Percentiles rank a stretch among this genome's conserved stretches.
These are phyloP conservation scores for Dictyostelium brefeldianum DNA, from an alignment of 78 protist genomes.

Conservation along the genomic window DNA sequence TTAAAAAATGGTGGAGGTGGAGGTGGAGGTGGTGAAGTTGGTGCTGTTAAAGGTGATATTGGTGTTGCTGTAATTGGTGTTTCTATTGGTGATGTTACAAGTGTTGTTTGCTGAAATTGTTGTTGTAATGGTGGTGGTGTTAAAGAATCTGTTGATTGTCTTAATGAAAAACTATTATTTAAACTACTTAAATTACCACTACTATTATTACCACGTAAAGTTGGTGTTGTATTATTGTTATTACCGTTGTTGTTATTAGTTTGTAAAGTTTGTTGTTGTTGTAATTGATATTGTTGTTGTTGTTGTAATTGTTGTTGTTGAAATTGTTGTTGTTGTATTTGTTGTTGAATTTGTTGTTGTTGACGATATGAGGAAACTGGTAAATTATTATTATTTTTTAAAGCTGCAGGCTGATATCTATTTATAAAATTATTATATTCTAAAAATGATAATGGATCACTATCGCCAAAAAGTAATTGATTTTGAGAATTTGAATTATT, in stretches of 20 bases:
- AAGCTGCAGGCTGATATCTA: background rate
- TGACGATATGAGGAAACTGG: conserved; percentile 24
- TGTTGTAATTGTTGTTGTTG: conserved; percentile 16
- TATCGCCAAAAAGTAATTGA: conserved; percentile 48
- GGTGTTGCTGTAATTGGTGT: conserved; percentile 35
- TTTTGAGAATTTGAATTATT: conserved; percentile 15
- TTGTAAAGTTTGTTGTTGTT: background rate
- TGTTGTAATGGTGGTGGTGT: conserved; percentile 45
- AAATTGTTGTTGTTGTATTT: background rate
- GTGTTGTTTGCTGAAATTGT: background rate
- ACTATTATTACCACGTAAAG: conserved; percentile 4
- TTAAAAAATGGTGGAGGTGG: background rate
- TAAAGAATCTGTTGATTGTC: conserved; percentile 58
- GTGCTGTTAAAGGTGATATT: conserved; percentile 19
- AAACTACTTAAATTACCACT: background rate
- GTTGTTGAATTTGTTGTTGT: conserved; percentile 1
- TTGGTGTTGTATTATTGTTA: conserved; percentile 12
- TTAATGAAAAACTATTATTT: conserved; percentile 1
- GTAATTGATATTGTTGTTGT: background rate
- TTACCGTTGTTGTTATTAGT: background rate
- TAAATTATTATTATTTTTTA: background rate
- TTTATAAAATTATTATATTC: conserved; percentile 17
- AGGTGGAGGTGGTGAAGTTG: conserved; percentile 32
- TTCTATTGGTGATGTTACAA: conserved; percentile 25
- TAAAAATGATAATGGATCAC: conserved; percentile 57